Conservation (phyloP, 2,329 filamentous ascomycete genomes). For the Helicocarpus griseus region DNA sequence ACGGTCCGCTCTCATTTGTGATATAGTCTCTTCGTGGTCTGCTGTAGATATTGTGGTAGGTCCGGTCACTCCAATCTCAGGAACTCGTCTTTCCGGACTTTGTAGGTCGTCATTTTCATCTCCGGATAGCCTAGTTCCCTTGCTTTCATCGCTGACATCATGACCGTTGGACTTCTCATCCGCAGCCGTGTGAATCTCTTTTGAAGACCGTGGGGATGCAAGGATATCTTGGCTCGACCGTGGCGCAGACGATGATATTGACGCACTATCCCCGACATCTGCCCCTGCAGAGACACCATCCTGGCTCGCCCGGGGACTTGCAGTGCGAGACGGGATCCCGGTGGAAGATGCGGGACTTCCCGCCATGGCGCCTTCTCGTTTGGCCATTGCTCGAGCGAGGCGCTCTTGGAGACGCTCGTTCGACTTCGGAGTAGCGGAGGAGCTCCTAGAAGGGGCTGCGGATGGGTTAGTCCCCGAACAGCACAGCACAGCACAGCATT, state of each 20-base stretch:
- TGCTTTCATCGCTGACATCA: neutral
- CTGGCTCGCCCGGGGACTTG: conserved; percentile 37
- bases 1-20: conserved; percentile 41
- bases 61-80: conserved; percentile 13
- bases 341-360: conserved; percentile 41
- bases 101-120: neutral
- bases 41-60: conserved; percentile 11
- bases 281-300: conserved; percentile 18
- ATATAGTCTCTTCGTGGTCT: conserved; percentile 37
- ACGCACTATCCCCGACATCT: conserved; percentile 11
- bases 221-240: conserved; percentile 23
- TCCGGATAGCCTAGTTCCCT: conserved; percentile 2
- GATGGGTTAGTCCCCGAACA: conserved; percentile 8
- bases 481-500: neutral
- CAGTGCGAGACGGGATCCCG: conserved; percentile 41
- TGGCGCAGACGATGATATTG: conserved; percentile 10
- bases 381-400: conserved; percentile 76
- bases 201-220: conserved; percentile 17
- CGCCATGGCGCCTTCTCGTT: conserved; percentile 50
- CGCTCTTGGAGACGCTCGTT: conserved; percentile 84
- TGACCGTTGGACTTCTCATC: conserved; percentile 7
- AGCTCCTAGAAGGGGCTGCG: conserved; percentile 49
- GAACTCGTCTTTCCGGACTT: conserved; percentile 11
- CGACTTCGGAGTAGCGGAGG: conserved; percentile 54
- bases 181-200: conserved; percentile 17